Conservation (phyloP, 2,329 filamentous ascomycete genomes). For the Plenodomus lindquistii region DNA sequence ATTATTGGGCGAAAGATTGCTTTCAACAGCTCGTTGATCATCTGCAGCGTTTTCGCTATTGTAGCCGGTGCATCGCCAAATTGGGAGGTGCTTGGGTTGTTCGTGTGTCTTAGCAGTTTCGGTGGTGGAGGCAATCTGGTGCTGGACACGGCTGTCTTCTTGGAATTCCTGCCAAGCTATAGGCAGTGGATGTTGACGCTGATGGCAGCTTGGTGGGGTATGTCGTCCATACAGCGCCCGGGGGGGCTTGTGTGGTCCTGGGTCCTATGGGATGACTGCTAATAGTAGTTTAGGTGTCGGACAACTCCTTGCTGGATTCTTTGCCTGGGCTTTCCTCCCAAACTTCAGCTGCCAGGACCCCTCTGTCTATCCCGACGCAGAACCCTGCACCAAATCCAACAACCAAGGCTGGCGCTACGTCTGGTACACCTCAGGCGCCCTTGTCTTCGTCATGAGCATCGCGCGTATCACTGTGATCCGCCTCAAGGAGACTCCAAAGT, state of each 20-base stretch:
- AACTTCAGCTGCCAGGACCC: slow-evolving; percentile 54
- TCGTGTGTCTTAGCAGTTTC: slow-evolving; percentile 66
- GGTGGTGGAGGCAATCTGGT: slow-evolving; percentile 67
- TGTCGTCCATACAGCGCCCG: not conserved
- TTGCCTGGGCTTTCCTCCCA: slow-evolving; percentile 59
- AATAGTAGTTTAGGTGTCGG: slow-evolving; percentile 45
- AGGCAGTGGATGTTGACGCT: slow-evolving; percentile 68
- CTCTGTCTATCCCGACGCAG: slow-evolving; percentile 37
- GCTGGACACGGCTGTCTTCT: slow-evolving; percentile 63
- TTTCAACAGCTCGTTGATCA: slow-evolving; percentile 69
- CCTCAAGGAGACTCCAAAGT: slow-evolving; percentile 62
- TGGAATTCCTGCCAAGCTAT: slow-evolving; percentile 60
- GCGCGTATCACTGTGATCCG: slow-evolving; percentile 59
- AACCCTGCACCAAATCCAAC: slow-evolving; percentile 54
- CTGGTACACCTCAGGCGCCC: slow-evolving; percentile 56
- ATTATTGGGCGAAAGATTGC: slow-evolving; percentile 69
- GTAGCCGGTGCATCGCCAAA: slow-evolving; percentile 69
- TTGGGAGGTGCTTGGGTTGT: slow-evolving; percentile 67
- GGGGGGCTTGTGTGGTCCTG: not conserved
- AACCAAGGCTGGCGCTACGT: slow-evolving; percentile 64
- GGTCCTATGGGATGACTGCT: not conserved
- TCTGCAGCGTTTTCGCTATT: slow-evolving; percentile 65
- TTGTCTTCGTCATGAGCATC: slow-evolving; percentile 59
- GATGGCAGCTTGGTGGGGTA: slow-evolving; percentile 62
- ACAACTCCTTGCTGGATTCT: slow-evolving; percentile 56